Base-by-base conservation (phyloP, 768 basidiomycete species). In the Rhodotorula paludigena region DNA sequence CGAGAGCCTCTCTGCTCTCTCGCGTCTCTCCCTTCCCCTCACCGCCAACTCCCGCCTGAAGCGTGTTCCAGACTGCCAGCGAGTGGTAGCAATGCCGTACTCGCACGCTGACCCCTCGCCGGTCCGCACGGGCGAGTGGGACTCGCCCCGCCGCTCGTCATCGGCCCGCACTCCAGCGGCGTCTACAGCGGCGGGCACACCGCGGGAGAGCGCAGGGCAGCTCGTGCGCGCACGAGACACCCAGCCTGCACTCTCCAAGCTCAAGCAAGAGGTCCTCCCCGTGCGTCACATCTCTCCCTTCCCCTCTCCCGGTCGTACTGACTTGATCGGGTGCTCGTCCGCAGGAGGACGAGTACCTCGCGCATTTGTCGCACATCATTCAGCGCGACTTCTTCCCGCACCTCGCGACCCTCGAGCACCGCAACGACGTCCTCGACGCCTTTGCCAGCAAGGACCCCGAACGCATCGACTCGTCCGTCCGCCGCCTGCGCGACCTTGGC, bases 331-430 rank as follows among this genome's bases (percentile, higher is more conserved):
- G 15, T 30, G 3, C 11, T 21, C 52, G 2, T 14, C 23, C 8
- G 54, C 68, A 80, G 56, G 96, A 99, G 81, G 96, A 98, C 70
- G 91, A 92, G 77, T 98, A 98, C 78, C 92, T 91, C 3, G 86
- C 85, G 53, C 89, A 89, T 2, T 82, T 99, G 30, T 90, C 90
- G 18, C 84, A 86, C 54, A 97, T 98, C 75, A 98, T 98, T 75
- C 89, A 90, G 45, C 87, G 96, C 56, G 94, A 98, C 80, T 99
- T 99, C 83, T 99, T 98, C 76, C 96, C 96, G 0, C 90, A 90
- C 20, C 84, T 98, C 16, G 85, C 87, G 25, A 89, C 90, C 73
- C 83, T 94, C 35, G 89, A 93, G 73, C 89, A 90, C 28, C 89
- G 90, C 39, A 91, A 93, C 77, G 83, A 82, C 64, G 92, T 92